Evolutionary conservation across 768 basidiomycete genomes (phyloP), one percentile per base, ranked within the genome.

Genomic region (Lactarius tabidus): DNA sequence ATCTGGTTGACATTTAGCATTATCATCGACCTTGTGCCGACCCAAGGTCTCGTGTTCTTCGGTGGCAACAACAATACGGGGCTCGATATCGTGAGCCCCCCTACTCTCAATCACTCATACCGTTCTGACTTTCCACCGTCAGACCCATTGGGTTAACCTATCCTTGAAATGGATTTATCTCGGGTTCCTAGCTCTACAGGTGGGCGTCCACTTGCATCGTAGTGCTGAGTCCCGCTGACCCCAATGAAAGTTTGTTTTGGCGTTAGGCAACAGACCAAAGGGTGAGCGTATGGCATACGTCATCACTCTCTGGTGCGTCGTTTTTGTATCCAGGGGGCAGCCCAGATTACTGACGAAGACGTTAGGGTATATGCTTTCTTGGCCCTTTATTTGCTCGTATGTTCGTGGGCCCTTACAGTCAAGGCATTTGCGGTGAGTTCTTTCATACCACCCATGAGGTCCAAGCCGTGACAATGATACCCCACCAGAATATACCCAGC

Each of bases 1-100:
- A 79, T 95, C 52, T 97, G 93, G 92, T 79, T 97, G 64, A 95
- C 91, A n/a, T 96, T 96, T 82, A 88, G 87, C 66, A 95, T 96
- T 77, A 93, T 96, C 75, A 92, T 96, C 81, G 87, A 94, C 71
- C 83, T 97, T 48, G 81, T 95, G 17, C 90, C 90, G 3, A 63
- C 63, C 59, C 79, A 74, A 71, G 75, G 71, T 26, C 77, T 83
- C 70, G 74, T 79, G 57, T 70, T 95, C 59, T 97, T 97, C 68
- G 93, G 91, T 51, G 94, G 85, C 35, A 77, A 72, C 57, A 69
- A 68, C 28, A 41, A 69, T 35, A 67, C 63, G 3, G 68, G 68
- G 26, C 59, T 67, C 0, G 78, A 72, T 6, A 74, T 93, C 23
- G 93, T 95, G 72, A 64, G 91, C 78, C 35, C 10, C n/a, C 39